These are phyloP conservation scores for Penicillium argentinense DNA, from an alignment of 495 filamentous ascomycete species.

Conservation along the genomic window DNA sequence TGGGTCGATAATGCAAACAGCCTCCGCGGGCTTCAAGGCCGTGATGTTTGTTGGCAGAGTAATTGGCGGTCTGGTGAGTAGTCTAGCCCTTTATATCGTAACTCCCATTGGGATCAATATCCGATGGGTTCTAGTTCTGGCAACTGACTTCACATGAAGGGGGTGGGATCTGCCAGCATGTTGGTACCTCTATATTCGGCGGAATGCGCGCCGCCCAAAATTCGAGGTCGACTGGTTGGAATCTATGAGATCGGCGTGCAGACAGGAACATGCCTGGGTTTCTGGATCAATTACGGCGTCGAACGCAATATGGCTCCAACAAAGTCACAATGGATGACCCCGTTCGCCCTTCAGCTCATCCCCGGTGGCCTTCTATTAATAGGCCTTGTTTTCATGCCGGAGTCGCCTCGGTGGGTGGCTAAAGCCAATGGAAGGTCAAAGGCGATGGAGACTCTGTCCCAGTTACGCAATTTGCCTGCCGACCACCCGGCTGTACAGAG, in stretches of 20 bases:
- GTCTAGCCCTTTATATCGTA: too few species aligned
- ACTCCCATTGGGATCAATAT: too few species aligned
- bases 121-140: too few species aligned
- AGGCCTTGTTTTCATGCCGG: conserved; percentile 53
- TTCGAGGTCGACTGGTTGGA: conserved; percentile 72
- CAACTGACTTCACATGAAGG: conserved; percentile 66
- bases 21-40: conserved; percentile 32
- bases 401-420: conserved; percentile 61
- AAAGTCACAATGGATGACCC: conserved; percentile 20
- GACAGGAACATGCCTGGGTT: conserved; percentile 61
- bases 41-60: conserved; percentile 5
- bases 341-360: conserved; percentile 20
- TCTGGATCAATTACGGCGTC: conserved; percentile 57
- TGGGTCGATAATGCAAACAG: conserved; percentile 48
- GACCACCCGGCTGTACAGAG: conserved; percentile 11
- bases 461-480: conserved; percentile 10
- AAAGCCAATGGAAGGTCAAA: conserved; percentile 10
- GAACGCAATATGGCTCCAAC: conserved; percentile 15
- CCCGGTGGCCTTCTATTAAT: conserved; percentile 42
- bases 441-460: conserved; percentile 8
- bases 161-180: conserved; percentile 66
- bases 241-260: conserved; percentile 68
- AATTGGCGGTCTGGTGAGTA: conserved; percentile 8
- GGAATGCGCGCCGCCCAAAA: conserved; percentile 71
- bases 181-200: conserved; percentile 72